Evolutionary conservation across 805 yeast genomes (phyloP).

Genomic region (Clavispora phyllophila): DNA sequence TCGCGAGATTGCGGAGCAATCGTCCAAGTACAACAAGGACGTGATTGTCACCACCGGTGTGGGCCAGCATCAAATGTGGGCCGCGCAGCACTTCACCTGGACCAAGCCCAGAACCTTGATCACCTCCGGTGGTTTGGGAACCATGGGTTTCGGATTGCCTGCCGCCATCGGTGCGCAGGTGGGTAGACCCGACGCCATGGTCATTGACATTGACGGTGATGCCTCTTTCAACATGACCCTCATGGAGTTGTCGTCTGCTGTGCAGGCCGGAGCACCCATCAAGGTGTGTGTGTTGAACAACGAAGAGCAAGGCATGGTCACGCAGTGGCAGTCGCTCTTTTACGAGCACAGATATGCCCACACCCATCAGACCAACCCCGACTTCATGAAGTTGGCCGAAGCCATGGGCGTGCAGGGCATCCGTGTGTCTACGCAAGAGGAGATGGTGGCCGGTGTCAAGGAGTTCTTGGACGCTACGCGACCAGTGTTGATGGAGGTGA

Average conservation of each 20-base stretch:
- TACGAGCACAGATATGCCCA: slow-evolving; percentile 97
- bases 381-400: slow-evolving; percentile 88
- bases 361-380: slow-evolving; percentile 94
- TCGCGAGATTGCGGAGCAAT: slow-evolving; percentile 68
- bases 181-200: slow-evolving; percentile 90
- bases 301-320: slow-evolving; percentile 99
- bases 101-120: slow-evolving; percentile 86
- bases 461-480: slow-evolving; percentile 72
- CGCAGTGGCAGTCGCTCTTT: slow-evolving; percentile 98
- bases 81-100: slow-evolving; percentile 97
- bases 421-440: slow-evolving; percentile 63
- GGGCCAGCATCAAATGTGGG: slow-evolving; percentile 99
- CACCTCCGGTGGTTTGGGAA: slow-evolving; percentile 98
- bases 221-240: slow-evolving; percentile 99
- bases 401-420: slow-evolving; percentile 90
- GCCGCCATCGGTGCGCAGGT: slow-evolving; percentile 98
- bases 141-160: slow-evolving; percentile 98
- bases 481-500: slow-evolving; percentile 86
- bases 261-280: slow-evolving; percentile 87
- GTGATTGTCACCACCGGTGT: slow-evolving; percentile 95
- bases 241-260: slow-evolving; percentile 89
- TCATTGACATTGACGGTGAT: slow-evolving; percentile 97
- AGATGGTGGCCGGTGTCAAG: slow-evolving; percentile 43
- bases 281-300: slow-evolving; percentile 87
- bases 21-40: slow-evolving; percentile 58